phyloP scores from a whole-genome alignment of 2,329 filamentous ascomycete genomes.

The Penicillium sp. region DNA sequence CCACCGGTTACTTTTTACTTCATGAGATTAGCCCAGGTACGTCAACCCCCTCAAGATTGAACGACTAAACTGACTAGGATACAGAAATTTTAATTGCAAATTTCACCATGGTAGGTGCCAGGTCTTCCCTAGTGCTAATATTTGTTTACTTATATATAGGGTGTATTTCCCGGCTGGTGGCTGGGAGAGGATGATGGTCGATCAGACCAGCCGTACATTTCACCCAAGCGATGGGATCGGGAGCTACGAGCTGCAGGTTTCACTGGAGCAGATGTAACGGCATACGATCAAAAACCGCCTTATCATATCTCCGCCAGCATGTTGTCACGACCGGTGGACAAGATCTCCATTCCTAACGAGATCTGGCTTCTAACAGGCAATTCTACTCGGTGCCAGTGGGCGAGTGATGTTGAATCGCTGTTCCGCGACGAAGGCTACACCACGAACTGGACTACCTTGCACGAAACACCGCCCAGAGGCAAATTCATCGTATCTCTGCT shows the following conservation, averaged over 20 bases:
- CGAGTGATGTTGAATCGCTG: neutral
- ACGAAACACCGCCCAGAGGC: neutral
- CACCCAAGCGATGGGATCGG: neutral
- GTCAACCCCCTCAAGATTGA: neutral
- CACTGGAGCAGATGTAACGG: neutral
- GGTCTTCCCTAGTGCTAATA: neutral
- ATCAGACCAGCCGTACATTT: neutral
- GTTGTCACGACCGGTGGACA: neutral
- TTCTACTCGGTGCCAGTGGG: neutral
- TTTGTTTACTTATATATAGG: neutral
- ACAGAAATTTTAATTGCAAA: conserved; percentile 7
- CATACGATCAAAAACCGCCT: conserved; percentile 3
- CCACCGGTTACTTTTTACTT: conserved; percentile 49
- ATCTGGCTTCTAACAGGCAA: neutral
- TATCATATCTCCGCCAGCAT: conserved; percentile 1
- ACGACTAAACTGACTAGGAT: neutral
- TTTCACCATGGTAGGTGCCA: conserved; percentile 1
- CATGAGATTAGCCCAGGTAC: conserved; percentile 38
- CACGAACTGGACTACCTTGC: neutral
- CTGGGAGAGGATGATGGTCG: conserved; percentile 5
- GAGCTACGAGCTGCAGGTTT: conserved; percentile 5
- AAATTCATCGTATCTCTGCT: conserved; percentile 1
- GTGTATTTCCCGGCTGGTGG: conserved; percentile 11
- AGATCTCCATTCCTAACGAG: neutral
- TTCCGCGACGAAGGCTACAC: neutral